phyloP scores from a whole-genome alignment of 441 rosid species.

The Brassica hybrid region DNA sequence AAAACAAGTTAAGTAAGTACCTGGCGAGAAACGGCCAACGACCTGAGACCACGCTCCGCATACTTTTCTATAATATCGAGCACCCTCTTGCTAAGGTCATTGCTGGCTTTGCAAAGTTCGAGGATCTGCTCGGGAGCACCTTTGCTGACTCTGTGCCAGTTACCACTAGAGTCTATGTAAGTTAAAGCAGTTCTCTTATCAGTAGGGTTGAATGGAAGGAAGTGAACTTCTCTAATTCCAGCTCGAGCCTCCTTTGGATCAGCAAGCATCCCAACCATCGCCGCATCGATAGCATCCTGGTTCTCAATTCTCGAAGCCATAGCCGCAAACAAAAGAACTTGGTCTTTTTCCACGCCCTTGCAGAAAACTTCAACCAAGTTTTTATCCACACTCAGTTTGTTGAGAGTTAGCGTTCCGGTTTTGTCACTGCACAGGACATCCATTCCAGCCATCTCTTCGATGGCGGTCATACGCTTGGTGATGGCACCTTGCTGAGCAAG shows the following conservation, averaged over 20 bases:
- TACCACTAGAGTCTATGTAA: conserved; percentile 51
- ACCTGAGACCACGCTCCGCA: conserved; percentile 77
- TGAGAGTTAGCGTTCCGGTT: conserved; percentile 67
- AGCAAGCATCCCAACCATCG: conserved; percentile 45
- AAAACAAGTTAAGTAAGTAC: conserved; percentile 29
- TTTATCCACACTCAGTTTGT: conserved; percentile 62
- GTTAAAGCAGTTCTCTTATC: conserved; percentile 71
- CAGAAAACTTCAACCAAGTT: conserved; percentile 68
- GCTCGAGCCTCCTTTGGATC: conserved; percentile 57
- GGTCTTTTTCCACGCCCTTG: conserved; percentile 55
- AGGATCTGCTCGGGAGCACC: conserved; percentile 77
- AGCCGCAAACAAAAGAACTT: conserved; percentile 60
- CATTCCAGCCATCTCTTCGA: conserved; percentile 76
- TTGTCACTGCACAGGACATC: conserved; percentile 76
- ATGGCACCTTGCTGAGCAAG: conserved; percentile 72
- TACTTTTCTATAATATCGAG: conserved; percentile 73
- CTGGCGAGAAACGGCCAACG: conserved; percentile 71
- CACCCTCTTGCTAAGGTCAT: conserved; percentile 53
- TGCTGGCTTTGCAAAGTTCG: conserved; percentile 52
- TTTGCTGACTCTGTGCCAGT: conserved; percentile 69
- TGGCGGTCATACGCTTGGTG: conserved; percentile 75
- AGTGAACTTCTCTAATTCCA: conserved; percentile 50
- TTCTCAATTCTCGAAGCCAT: conserved; percentile 69
- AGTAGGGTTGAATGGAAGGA: conserved; percentile 67
- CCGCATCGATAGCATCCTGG: conserved; percentile 64